Evolutionary conservation across 345 rosid genomes (phyloP), one percentile per base, ranked within the genome.

Genomic region (Microthlaspi erraticum): DNA sequence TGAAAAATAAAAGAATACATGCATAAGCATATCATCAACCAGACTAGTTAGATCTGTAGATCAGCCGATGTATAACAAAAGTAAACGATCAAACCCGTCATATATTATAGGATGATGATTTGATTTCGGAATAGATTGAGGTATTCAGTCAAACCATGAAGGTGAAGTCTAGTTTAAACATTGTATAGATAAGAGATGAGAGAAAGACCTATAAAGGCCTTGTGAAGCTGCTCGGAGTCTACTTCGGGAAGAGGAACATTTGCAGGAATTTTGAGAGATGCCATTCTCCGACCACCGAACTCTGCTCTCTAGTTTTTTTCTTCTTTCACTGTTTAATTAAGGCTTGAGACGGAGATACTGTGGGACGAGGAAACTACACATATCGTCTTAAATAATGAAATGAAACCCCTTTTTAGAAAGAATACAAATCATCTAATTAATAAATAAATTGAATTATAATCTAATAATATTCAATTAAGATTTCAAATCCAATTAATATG

Each of bases 141-240:
- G 10, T 45, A 45, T 32, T 5, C 20, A 10, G 17, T 37, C 36
- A 0, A 70, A 5, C 57, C 48, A 34, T 57, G 38, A 49, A 42
- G 45, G 5, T 57, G 65, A 68, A 46, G 65, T 41, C 18, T 66
- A 66, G 41, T 39, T 16, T 23, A 11, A 41, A 44, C 23, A n/a
- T 44, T 20, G 7, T 19, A n/a, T 10, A 60, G 59, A 52, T 4
- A 8, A 33, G 13, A 26, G 52, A 73, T 34, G 57, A 44, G 33
- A 51, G 2, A 0, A 10, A 64, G 48, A 90, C 97, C 98, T 83
- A 70, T 53, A 57, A 90, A 90, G 38, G 98, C 98, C 72, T 88
- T 92, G 39, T 71, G 83, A 70, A 92, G 97, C 78, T 90, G 90
- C 79, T 93, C 97, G 56, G 88, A 89, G 64, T 93, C 98, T 79